Base-by-base conservation (phyloP, 345 rosid genomes). In the Microthlaspi erraticum region DNA sequence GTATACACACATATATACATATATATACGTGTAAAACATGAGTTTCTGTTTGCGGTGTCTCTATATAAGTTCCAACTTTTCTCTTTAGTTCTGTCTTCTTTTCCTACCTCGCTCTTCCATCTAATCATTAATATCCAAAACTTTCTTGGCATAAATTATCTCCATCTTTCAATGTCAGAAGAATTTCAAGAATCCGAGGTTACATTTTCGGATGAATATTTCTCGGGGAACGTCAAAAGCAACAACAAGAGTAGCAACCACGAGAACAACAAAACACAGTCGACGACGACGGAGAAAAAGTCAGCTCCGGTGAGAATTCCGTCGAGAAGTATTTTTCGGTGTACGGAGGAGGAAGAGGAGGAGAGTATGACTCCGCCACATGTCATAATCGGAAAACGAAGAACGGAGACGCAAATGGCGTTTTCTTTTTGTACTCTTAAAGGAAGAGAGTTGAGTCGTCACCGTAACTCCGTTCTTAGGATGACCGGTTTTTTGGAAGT, bases 401-500 rank as follows among this genome's bases (percentile, higher is more conserved):
- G 85, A 53, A 68, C 75, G 13, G 83, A 83, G 6, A 67, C 82
- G 57, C 86, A 89, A 75, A 84, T 93, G 89, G 92, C 91, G 19
- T 89, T 85, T 65, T 91, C 96, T 0, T 86, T 89, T 56, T 81
- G 88, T 42, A 87, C 85, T 11, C 85, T 93, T 9, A 91, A 86
- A 62, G 98, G 98, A 18, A 81, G 97, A 46, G 83, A 91, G 64
- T 79, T 93, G 82, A 83, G 91, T 12, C 81, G 79, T 68, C 92
- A 91, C 50, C 77, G 98, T 65, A 85, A 91, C 79, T 83, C 94
- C 5, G 73, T 93, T 72, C 89, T 93, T 39, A 71, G 92, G 56
- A 75, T 89, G 90, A 93, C 98, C 16, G 98, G 97, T 13, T 91
- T 91, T 80, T 78, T 91, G 77, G 98, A 93, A 82, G 71, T 85